Evolutionary conservation across 2,329 filamentous ascomycete genomes (phyloP).

Genomic region (Penicillium sp.): DNA sequence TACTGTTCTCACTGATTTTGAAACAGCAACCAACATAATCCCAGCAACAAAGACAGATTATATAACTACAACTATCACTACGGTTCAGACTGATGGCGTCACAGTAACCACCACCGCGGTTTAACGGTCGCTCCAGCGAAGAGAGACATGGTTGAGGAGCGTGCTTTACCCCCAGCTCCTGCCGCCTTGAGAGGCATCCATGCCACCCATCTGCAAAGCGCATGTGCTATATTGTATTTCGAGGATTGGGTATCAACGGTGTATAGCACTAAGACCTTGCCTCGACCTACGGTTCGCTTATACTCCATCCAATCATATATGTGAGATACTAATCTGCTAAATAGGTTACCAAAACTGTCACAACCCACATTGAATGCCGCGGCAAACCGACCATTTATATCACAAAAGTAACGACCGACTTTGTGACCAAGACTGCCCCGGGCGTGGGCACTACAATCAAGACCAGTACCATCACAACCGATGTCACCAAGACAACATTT

Average conservation of each 20-base stretch:
- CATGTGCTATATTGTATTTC: conserved; percentile 2
- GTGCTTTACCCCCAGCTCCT: neutral
- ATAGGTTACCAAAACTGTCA: neutral
- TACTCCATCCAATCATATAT: neutral
- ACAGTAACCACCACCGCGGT: neutral
- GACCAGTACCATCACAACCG: neutral
- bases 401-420: neutral
- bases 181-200: conserved; percentile 5
- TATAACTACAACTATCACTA: conserved; percentile 3
- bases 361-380: neutral
- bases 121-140: neutral
- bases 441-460: neutral
- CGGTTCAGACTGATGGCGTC: neutral
- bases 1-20: neutral
- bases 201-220: neutral
- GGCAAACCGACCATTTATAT: neutral
- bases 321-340: neutral
- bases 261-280: conserved; percentile 3
- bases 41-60: neutral
- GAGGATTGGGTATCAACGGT: conserved; percentile 1
- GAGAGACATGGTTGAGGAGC: neutral
- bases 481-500: neutral
- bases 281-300: conserved; percentile 1
- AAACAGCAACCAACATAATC: conserved; percentile 3
- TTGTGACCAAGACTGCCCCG: neutral